A percentile compares a stretch with the other conserved stretches of the same genome.
Conservation (phyloP, 2,329 filamentous ascomycete species). For the Diplodia scrobiculata region DNA sequence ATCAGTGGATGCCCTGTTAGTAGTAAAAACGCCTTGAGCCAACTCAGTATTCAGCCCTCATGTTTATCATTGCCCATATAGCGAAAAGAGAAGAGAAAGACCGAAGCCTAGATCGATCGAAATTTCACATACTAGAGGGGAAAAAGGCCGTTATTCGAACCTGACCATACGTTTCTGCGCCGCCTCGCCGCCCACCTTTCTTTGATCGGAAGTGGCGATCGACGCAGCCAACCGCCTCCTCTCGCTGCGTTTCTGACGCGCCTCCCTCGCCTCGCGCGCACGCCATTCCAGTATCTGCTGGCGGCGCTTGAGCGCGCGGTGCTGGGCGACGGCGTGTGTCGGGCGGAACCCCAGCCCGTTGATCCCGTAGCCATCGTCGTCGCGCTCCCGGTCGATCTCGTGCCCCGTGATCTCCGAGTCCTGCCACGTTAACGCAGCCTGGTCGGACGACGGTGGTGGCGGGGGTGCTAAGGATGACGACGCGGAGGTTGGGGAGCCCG, state of each 20-base stretch:
- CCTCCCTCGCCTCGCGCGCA: conserved; percentile 60
- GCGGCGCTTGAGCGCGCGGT: conserved; percentile 58
- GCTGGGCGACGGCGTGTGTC: conserved; percentile 61
- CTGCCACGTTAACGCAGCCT: conserved; percentile 55
- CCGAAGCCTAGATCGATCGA: too few relatives aligned
- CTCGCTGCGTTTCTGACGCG: conserved; percentile 59
- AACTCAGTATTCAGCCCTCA: background rate
- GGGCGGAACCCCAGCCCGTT: conserved; percentile 66
- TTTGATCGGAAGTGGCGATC: background rate
- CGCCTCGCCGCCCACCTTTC: background rate
- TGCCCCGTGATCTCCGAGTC: conserved; percentile 65
- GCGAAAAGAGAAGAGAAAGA: background rate
- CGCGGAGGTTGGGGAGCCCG: background rate
- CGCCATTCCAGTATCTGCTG: conserved; percentile 64
- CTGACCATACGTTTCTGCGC: conserved; percentile 19
- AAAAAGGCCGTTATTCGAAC: conserved; percentile 3
- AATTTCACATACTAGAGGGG: background rate
- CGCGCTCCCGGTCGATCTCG: conserved; percentile 55
- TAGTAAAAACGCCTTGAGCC: background rate
- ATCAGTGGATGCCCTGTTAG: conserved; percentile 3
- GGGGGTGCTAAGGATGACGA: conserved; percentile 31
- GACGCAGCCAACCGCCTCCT: conserved; percentile 44
- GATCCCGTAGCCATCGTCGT: conserved; percentile 64
- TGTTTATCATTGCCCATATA: background rate
- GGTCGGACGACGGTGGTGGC: conserved; percentile 34